Conservation (phyloP, 306 rosid species). For the Lablab purpureus region DNA sequence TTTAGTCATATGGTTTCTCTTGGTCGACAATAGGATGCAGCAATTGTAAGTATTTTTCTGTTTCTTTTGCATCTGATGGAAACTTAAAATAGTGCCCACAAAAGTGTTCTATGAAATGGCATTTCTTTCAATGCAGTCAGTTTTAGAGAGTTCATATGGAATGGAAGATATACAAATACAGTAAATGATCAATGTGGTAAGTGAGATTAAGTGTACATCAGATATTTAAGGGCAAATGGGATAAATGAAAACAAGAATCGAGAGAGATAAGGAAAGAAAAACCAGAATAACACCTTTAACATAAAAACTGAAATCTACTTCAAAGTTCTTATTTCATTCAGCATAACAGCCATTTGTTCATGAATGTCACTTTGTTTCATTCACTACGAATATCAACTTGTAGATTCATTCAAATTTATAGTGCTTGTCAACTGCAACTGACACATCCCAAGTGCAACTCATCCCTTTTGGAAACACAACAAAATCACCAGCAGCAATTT, state of each 20-base stretch:
- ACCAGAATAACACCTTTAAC: background rate
- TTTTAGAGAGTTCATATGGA: too few relatives aligned
- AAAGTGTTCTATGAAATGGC: too few relatives aligned
- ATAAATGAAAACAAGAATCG: background rate
- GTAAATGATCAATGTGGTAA: too few relatives aligned
- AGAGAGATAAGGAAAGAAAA: background rate
- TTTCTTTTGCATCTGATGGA: too few relatives aligned
- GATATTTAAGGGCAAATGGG: background rate
- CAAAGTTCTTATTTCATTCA: slow-evolving; percentile 12
- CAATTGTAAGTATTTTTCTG: too few relatives aligned
- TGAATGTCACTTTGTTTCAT: background rate
- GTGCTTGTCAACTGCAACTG: slow-evolving; percentile 8
- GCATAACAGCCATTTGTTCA: background rate
- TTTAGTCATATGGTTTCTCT: too few relatives aligned
- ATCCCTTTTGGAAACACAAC: slow-evolving; percentile 29
- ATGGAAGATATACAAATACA: too few relatives aligned
- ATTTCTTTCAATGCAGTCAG: too few relatives aligned
- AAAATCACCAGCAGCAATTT: slow-evolving; percentile 20
- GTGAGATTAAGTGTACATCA: too few relatives aligned
- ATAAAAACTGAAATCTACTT: background rate
- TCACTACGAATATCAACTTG: background rate
- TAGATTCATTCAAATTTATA: slow-evolving; percentile 13
- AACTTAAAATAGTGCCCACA: too few relatives aligned
- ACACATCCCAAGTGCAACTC: slow-evolving; percentile 24
- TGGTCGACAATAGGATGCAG: too few relatives aligned